Percentiles rank a stretch among this genome's conserved stretches.
phyloP scores from a whole-genome alignment of 2,329 filamentous ascomycete genomes.

The Dothiorella sarmentorum region DNA sequence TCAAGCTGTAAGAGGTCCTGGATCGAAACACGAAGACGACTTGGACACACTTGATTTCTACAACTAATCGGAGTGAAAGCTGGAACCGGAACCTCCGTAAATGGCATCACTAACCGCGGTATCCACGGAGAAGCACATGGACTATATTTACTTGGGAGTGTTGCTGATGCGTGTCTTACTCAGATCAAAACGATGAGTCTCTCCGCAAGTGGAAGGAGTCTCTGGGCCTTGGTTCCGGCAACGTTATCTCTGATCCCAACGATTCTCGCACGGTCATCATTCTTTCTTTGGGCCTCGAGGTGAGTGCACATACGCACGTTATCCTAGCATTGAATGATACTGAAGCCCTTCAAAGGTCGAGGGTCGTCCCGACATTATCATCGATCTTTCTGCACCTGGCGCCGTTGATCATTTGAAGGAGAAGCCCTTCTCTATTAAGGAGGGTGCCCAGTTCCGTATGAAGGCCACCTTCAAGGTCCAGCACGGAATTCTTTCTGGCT shows the following conservation, averaged over 20 bases:
- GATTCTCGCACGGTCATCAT: conserved; percentile 93
- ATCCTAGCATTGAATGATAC: neutral
- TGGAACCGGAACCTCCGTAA: too few species aligned
- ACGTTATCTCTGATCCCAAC: conserved; percentile 51
- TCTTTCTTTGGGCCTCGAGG: conserved; percentile 80
- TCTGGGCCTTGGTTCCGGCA: conserved; percentile 72
- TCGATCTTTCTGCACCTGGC: conserved; percentile 75
- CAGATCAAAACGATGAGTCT: conserved; percentile 78
- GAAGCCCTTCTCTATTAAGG: conserved; percentile 96
- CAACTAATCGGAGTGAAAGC: too few species aligned
- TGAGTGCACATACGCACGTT: neutral
- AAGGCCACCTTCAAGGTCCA: conserved; percentile 92
- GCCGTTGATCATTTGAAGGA: conserved; percentile 77
- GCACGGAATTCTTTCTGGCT: conserved; percentile 88
- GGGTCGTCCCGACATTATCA: conserved; percentile 79
- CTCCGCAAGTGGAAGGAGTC: conserved; percentile 97
- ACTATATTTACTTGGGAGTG: neutral
- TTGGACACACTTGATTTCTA: too few species aligned
- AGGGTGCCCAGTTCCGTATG: conserved; percentile 91
- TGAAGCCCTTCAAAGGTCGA: conserved; percentile 47
- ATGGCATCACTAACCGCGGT: too few species aligned
- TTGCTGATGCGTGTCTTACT: neutral
- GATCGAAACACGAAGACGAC: too few species aligned
- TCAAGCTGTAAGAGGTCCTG: too few species aligned
- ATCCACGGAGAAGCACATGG: neutral